These are phyloP conservation scores for Austroboletus niveus DNA, from an alignment of 1,284 basidiomycete genomes.

Conservation along the genomic window DNA sequence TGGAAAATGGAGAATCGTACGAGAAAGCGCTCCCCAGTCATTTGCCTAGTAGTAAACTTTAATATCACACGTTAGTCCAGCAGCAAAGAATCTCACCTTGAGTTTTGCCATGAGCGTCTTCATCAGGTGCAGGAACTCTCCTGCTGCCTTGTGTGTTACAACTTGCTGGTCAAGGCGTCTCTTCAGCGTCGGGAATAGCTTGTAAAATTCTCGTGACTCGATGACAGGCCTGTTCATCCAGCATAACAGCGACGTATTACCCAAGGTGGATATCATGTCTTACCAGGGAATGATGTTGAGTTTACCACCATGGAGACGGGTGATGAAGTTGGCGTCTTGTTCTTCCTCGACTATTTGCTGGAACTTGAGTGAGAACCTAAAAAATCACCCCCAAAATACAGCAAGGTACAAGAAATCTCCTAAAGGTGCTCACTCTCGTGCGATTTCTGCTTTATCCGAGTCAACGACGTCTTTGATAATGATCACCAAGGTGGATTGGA, in stretches of 20 bases:
- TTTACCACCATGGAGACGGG: constrained; percentile 51
- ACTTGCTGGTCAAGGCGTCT: constrained; percentile 45
- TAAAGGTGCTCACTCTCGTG: constrained; percentile 43
- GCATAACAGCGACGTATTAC: too few species aligned
- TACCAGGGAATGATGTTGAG: constrained; percentile 57
- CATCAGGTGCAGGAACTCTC: constrained; percentile 53
- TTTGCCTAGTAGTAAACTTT: constrained; percentile 43
- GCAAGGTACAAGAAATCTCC: neutral
- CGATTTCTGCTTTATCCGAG: constrained; percentile 53
- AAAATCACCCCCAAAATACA: neutral
- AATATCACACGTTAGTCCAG: neutral
- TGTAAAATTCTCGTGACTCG: constrained; percentile 58
- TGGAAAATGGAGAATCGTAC: constrained; percentile 29
- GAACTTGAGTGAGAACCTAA: constrained; percentile 54
- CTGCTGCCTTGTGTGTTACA: constrained; percentile 48
- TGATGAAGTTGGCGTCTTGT: constrained; percentile 61
- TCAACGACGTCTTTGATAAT: constrained; percentile 69
- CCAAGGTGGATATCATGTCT: neutral
- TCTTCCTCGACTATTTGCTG: constrained; percentile 56
- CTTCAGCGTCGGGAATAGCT: constrained; percentile 47
- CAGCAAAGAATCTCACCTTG: constrained; percentile 40
- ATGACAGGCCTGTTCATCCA: constrained; percentile 51
- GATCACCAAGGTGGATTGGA: constrained; percentile 57
- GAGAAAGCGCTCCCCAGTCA: constrained; percentile 61
- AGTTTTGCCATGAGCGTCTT: constrained; percentile 68